These are phyloP conservation scores for Pseudonitzschia delicatissima DNA, from an alignment of 108 stramenopile species.

Conservation along the genomic window DNA sequence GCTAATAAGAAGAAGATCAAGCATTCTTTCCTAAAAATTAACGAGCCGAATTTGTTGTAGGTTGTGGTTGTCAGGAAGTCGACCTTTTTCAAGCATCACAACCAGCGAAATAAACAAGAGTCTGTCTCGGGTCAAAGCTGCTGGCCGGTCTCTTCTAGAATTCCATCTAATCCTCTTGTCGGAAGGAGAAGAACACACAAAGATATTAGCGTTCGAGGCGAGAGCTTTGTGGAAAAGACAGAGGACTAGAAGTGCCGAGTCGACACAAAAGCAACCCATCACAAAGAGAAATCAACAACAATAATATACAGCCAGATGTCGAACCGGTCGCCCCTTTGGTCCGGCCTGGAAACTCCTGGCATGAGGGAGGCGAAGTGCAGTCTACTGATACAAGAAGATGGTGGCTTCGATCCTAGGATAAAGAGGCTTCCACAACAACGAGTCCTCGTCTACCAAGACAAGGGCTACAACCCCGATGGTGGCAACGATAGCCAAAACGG, in stretches of 20 bases:
- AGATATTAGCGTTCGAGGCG: too few relatives aligned
- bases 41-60: too few relatives aligned
- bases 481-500: background rate
- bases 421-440: conserved; percentile 46
- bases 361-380: conserved; percentile 55
- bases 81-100: too few relatives aligned
- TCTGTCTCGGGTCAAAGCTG: too few relatives aligned
- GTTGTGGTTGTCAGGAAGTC: too few relatives aligned
- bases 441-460: conserved; percentile 56
- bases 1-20: too few relatives aligned
- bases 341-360: conserved; percentile 53
- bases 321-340: conserved; percentile 24
- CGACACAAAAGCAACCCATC: background rate
- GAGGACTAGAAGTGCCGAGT: background rate
- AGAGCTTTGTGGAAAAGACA: too few relatives aligned
- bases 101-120: too few relatives aligned
- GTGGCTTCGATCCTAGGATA: conserved; percentile 38
- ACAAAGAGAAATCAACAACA: background rate
- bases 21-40: too few relatives aligned
- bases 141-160: too few relatives aligned
- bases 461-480: conserved; percentile 36
- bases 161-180: too few relatives aligned
- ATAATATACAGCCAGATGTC: conserved; percentile 4
- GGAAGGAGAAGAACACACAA: too few relatives aligned
- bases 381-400: conserved; percentile 47